Evolutionary conservation across 83 land plant species (phyloP).

Genomic region (Diphasiastrum complanatum): DNA sequence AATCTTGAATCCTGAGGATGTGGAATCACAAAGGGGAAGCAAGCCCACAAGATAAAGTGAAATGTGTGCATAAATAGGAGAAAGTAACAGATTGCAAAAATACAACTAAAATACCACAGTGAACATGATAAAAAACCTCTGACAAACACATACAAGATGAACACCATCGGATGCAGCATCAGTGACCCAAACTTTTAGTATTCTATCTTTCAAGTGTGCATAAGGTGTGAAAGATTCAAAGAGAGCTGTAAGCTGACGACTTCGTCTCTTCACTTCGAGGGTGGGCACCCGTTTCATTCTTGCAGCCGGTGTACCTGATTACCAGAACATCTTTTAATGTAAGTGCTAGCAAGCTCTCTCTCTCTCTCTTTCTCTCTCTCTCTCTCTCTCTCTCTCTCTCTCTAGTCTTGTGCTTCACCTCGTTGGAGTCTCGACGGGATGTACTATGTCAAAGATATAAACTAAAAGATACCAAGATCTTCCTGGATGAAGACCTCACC

Average conservation of each 20-base stretch:
- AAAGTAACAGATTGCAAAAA: neutral
- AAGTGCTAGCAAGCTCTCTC: no score
- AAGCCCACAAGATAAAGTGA: neutral
- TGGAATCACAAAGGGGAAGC: neutral
- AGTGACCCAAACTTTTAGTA: slow-evolving; percentile 79
- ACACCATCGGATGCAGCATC: slow-evolving; percentile 82
- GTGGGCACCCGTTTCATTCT: slow-evolving; percentile 91
- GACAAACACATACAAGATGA: slow-evolving; percentile 55
- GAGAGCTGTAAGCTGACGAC: slow-evolving; percentile 71
- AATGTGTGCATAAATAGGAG: neutral
- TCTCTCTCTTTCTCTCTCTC: no score
- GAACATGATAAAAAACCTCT: neutral
- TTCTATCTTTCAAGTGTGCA: slow-evolving; percentile 59
- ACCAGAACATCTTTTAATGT: no score
- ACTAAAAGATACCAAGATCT: no score
- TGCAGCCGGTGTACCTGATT: slow-evolving; percentile 89
- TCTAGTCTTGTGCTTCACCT: no score
- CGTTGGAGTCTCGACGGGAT: no score
- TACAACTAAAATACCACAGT: slow-evolving; percentile 2
- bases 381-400: no score
- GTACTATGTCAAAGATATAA: no score
- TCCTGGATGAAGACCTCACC: no score
- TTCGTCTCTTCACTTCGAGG: slow-evolving; percentile 66
- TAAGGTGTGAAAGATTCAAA: slow-evolving; percentile 92
- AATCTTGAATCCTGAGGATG: no score